Evolutionary conservation across 306 rosid species (phyloP), one percentile per base, ranked within the genome.

Genomic region (Cucurbita ficifolia): DNA sequence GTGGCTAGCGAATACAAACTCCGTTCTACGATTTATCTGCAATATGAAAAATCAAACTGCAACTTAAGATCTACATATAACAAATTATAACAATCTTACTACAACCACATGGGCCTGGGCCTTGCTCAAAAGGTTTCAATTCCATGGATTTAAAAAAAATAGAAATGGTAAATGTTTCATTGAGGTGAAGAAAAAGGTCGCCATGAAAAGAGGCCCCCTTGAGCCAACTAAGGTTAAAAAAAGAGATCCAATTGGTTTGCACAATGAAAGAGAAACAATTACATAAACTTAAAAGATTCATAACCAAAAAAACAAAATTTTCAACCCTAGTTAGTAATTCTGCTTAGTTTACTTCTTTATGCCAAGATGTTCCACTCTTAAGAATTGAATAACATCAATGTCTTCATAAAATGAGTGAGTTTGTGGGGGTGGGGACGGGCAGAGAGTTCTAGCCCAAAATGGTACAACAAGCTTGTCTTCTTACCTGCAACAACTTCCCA

Each of bases 1-100:
- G 84, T 94, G 97, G 86, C 99, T 94, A 38, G 99, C 97, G 75
- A 94, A 94, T 73, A 94, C 96, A 61, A 89, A 89, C 79, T 94
- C 99, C 90, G 78, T 91, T 86, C 86, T 89, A 81, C 97, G 87
- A 78, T 94, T 94, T 76, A 94, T 91, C 99, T 94, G 91, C 79
- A 79, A 80, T 45, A 38, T 29, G 29, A 59, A 73, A 73, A 11
- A 61, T 70, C 45, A 69, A 22, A 46, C 40, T 5, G 8, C 55
- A 45, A 39, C 55, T 46, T 67, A 21, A 45, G 19, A 19, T 21
- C 18, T 45, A 22, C 54, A 67, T 36, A 67, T 24, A 24, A n/a
- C 5, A 69, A 48, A 68, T 19, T 45, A 22, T 24, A 69, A 35
- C 35, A 52, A 36, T 24, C 21, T 14, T 13, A 51, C 62, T 19